phyloP scores from a whole-genome alignment of 2,329 filamentous ascomycete genomes.

The Periconia sp. region DNA sequence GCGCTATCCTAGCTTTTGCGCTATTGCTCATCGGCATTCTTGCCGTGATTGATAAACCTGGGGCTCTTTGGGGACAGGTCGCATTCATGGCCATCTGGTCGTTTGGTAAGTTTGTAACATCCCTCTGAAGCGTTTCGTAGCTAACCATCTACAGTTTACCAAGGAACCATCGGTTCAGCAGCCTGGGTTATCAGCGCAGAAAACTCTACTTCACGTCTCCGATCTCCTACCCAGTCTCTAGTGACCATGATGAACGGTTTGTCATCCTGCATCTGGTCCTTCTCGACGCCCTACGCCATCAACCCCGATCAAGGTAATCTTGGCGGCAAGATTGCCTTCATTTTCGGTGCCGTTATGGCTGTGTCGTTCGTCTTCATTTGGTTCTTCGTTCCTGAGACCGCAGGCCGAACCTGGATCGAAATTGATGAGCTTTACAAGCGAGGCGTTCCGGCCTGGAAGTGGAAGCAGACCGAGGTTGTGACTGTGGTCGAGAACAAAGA shows the following conservation, averaged over 20 bases:
- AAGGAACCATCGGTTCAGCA: slow-evolving; percentile 33
- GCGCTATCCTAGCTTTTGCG: slow-evolving; percentile 1
- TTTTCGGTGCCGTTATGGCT: slow-evolving; percentile 60
- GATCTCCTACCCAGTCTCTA: slow-evolving; percentile 25
- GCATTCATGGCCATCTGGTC: slow-evolving; percentile 15
- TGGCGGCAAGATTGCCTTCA: slow-evolving; percentile 58
- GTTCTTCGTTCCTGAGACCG: slow-evolving; percentile 80
- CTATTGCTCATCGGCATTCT: slow-evolving; percentile 19
- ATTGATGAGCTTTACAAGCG: slow-evolving; percentile 21
- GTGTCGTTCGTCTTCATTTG: slow-evolving; percentile 47
- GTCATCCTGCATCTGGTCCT: slow-evolving; percentile 19
- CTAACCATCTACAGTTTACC: slow-evolving; percentile 9
- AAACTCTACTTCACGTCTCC: slow-evolving; percentile 52
- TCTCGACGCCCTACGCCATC: slow-evolving; percentile 69
- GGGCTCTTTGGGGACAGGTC: slow-evolving; percentile 8
- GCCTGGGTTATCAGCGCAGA: slow-evolving; percentile 53
- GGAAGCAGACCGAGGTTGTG: slow-evolving; percentile 14
- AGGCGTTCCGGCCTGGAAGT: slow-evolving; percentile 17
- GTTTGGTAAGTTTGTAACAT: slow-evolving; percentile 3
- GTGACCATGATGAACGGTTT: slow-evolving; percentile 28
- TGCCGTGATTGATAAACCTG: slow-evolving; percentile 13
- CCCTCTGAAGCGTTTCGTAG: not conserved
- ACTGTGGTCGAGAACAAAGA: slow-evolving; percentile 11
- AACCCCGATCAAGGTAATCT: slow-evolving; percentile 72
- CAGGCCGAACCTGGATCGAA: slow-evolving; percentile 58